Base-by-base conservation (phyloP, 192 early-diverging fungal species). In the Umbelopsis sp. region DNA sequence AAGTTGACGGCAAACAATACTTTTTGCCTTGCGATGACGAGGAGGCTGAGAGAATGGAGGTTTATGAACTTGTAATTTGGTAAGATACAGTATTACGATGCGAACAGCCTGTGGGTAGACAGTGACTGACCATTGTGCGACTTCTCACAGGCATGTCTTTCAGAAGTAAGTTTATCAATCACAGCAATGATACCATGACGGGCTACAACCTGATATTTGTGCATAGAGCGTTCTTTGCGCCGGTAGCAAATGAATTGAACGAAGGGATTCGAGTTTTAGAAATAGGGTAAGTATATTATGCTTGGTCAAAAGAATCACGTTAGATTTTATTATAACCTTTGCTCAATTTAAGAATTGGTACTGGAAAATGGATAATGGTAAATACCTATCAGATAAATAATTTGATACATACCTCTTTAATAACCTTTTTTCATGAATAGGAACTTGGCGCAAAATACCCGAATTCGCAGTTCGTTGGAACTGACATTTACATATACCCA, bases 401-500 rank as follows among this genome's bases (percentile, higher is more conserved):
- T n/a, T n/a, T n/a, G n/a, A n/a, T n/a, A n/a, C n/a, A n/a, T n/a
- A n/a, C n/a, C n/a, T n/a, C n/a, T n/a, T n/a, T n/a, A n/a, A n/a
- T n/a, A n/a, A n/a, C n/a, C n/a, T n/a, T n/a, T n/a, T n/a, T n/a
- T 12, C 13, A n/a, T 64, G 6, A 20, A 22, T 65, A 77, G 76
- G 76, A 75, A 10, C 71, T 75, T 58, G 77, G 73, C 2, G 47
- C 10, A 20, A 37, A 58, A 15, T 75, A 78, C 45, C 76, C 73
- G 30, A 53, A 72, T 13, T 78, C 80, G 13, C 68, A 74, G n/a
- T 81, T 78, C 61, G 68, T 74, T 12, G 80, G 80, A 4, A 66
- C 72, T 35, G 80, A 81, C 30, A 45, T 69, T 1, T 66, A 71
- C 7, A 71, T 81, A n/a, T 81, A 72, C 67, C 77, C 79, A 49